phyloP scores from a whole-genome alignment of 2,329 filamentous ascomycete species.

The Ophiostoma himal-ulmi region DNA sequence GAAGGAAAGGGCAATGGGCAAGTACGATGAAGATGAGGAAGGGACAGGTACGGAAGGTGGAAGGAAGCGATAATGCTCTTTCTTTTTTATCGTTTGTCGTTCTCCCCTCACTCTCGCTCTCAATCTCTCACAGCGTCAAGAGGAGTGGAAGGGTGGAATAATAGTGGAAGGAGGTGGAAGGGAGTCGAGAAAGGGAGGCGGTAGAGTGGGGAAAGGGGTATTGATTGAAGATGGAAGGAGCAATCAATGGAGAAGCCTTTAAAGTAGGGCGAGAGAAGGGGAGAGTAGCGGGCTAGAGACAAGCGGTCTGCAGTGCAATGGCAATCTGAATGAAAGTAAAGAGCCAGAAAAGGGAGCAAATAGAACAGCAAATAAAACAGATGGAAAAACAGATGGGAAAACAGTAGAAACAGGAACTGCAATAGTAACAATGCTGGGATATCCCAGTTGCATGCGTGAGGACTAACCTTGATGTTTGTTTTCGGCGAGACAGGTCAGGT shows the following conservation, averaged over 20 bases:
- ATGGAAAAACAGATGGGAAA: not conserved
- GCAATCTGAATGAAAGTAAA: not conserved
- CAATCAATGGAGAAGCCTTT: not conserved
- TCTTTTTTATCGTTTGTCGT: not conserved
- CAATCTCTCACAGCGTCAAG: too few relatives aligned
- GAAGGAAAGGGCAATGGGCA: not conserved
- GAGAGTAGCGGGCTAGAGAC: not conserved
- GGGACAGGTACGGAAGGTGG: not conserved
- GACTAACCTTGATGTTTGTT: constrained; percentile 10
- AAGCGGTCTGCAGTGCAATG: not conserved
- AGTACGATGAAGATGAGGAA: not conserved
- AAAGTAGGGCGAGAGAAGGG: not conserved
- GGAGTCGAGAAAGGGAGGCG: not conserved
- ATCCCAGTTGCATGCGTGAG: constrained; percentile 8
- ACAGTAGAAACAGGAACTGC: not conserved
- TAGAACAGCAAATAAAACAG: too few relatives aligned
- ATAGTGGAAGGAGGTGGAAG: not conserved
- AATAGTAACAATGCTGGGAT: not conserved
- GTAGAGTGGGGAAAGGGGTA: constrained; percentile 3
- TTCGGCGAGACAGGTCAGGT: constrained; percentile 10
- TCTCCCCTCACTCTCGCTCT: too few relatives aligned
- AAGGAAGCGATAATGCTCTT: not conserved
- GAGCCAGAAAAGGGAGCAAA: too few relatives aligned
- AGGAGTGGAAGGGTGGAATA: not conserved
- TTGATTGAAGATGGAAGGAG: not conserved